These are phyloP conservation scores for Nothomitra cinnamomea DNA, from an alignment of 2,329 filamentous ascomycete species.

Conservation along the genomic window DNA sequence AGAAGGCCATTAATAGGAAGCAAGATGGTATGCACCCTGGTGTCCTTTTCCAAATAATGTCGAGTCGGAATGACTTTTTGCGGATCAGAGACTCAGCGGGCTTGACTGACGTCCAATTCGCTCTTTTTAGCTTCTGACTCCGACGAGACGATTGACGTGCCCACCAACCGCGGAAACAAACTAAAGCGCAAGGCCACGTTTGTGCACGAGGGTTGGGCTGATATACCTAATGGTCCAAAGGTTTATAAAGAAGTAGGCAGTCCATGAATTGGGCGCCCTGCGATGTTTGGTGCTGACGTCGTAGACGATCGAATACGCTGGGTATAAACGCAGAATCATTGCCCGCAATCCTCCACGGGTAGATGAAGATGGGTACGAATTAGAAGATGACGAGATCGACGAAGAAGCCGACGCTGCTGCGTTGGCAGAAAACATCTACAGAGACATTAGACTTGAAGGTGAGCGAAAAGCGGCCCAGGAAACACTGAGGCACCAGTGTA, in stretches of 20 bases:
- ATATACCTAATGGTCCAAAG: slow-evolving; percentile 45
- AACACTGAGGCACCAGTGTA: neutral
- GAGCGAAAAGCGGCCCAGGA: slow-evolving; percentile 17
- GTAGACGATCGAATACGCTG: slow-evolving; percentile 56
- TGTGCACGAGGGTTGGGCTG: slow-evolving; percentile 51
- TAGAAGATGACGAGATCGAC: slow-evolving; percentile 56
- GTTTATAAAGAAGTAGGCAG: slow-evolving; percentile 50
- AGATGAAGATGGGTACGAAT: slow-evolving; percentile 63
- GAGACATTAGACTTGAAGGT: slow-evolving; percentile 55
- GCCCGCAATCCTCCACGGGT: slow-evolving; percentile 54
- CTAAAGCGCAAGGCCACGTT: slow-evolving; percentile 60
- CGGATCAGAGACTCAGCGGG: slow-evolving; percentile 5
- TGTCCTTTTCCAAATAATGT: neutral
- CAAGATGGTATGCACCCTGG: slow-evolving; percentile 34
- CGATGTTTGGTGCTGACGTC: neutral
- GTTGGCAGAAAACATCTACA: slow-evolving; percentile 59
- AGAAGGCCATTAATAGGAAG: slow-evolving; percentile 47
- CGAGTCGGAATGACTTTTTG: neutral
- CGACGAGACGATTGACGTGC: slow-evolving; percentile 51
- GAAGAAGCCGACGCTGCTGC: slow-evolving; percentile 45
- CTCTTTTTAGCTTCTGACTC: slow-evolving; percentile 51
- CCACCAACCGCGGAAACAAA: slow-evolving; percentile 63
- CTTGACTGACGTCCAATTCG: slow-evolving; percentile 9
- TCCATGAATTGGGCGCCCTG: neutral
- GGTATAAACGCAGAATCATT: slow-evolving; percentile 55